Evolutionary conservation across 73 alveolate species (phyloP).

Genomic region (Paramecium primaurelia): DNA sequence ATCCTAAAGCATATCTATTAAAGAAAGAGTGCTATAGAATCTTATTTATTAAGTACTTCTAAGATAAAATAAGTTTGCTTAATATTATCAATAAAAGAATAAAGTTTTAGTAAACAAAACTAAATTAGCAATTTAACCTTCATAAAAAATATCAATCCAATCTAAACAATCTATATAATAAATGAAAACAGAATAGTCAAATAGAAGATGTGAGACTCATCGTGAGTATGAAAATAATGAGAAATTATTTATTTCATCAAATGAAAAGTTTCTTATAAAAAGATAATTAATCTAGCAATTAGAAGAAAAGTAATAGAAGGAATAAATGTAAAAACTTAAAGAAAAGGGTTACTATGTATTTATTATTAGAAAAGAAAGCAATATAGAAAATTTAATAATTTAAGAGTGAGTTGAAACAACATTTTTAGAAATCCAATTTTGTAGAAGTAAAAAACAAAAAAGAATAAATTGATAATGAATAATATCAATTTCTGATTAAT

Average conservation of each 20-base stretch:
- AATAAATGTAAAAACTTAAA: background rate
- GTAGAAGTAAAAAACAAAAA: background rate
- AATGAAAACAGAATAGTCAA: background rate
- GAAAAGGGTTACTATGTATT: background rate
- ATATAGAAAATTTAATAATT: background rate
- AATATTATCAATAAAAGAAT: background rate
- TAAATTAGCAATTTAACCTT: background rate
- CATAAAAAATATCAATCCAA: background rate
- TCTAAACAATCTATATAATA: background rate
- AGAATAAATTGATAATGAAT: background rate
- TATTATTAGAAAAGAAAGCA: background rate
- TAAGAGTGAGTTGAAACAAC: background rate
- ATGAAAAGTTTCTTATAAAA: background rate
- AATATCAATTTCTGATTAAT: background rate
- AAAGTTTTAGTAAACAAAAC: background rate
- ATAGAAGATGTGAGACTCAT: background rate
- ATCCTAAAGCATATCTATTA: background rate
- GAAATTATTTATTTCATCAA: background rate
- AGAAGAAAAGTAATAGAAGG: background rate
- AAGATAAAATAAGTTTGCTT: background rate
- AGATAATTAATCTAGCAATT: background rate
- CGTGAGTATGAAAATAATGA: background rate
- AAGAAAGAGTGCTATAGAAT: constrained; percentile 9
- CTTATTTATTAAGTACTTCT: background rate
- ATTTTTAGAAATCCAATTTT: background rate